Evolutionary conservation across 2,329 filamentous ascomycete genomes (phyloP).

Genomic region (Ilyonectria destructans): DNA sequence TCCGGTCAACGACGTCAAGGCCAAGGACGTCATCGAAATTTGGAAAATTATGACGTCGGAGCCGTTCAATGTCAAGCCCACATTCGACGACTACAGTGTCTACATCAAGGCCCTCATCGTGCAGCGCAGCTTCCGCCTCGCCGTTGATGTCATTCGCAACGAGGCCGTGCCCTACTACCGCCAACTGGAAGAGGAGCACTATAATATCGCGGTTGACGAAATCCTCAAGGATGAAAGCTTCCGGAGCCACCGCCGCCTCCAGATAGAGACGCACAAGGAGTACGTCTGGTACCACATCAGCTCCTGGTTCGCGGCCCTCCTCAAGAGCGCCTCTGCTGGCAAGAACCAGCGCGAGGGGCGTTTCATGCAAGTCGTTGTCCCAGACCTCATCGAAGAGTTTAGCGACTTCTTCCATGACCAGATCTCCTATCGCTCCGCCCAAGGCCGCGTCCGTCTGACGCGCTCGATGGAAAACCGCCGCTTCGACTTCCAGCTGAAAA

Average conservation of each 20-base stretch:
- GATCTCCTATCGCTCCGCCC: slow-evolving; percentile 53
- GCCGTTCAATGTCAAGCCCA: slow-evolving; percentile 72
- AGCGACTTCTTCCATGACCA: slow-evolving; percentile 52
- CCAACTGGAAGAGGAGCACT: slow-evolving; percentile 45
- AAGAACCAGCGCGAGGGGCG: slow-evolving; percentile 41
- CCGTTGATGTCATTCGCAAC: slow-evolving; percentile 57
- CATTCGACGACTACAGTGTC: slow-evolving; percentile 69
- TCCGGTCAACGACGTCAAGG: slow-evolving; percentile 54
- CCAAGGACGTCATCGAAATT: slow-evolving; percentile 65
- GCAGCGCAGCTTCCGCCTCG: slow-evolving; percentile 47
- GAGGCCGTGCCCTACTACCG: slow-evolving; percentile 60
- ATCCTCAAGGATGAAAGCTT: slow-evolving; percentile 46
- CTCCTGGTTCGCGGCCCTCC: slow-evolving; percentile 47
- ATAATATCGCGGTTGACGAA: slow-evolving; percentile 53
- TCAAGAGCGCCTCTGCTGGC: slow-evolving; percentile 46
- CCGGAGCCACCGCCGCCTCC: slow-evolving; percentile 46
- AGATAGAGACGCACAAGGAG: slow-evolving; percentile 53
- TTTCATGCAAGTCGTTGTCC: slow-evolving; percentile 46
- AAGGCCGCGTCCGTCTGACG: slow-evolving; percentile 50
- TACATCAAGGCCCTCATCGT: slow-evolving; percentile 59
- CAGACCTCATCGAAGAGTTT: slow-evolving; percentile 54
- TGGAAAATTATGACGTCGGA: slow-evolving; percentile 73
- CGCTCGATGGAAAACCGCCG: slow-evolving; percentile 43
- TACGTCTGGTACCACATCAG: slow-evolving; percentile 52
- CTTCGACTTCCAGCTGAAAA: slow-evolving; percentile 41